phyloP scores from a whole-genome alignment of 2,329 filamentous ascomycete species.

The Aspergillus proliferans region DNA sequence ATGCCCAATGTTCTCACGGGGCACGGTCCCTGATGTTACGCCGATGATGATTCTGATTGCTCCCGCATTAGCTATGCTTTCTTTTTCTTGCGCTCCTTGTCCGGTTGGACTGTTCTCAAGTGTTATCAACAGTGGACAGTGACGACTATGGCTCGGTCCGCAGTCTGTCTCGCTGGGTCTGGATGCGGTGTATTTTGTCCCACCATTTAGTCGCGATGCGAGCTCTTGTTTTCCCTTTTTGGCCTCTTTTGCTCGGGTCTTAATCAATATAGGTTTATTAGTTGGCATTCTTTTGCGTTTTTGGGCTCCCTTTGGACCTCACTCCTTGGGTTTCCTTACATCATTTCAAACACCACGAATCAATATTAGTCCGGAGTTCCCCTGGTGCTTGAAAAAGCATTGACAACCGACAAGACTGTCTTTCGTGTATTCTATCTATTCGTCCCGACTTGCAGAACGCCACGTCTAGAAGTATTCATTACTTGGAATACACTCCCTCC shows the following conservation, averaged over 20 bases:
- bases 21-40: neutral
- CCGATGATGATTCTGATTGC: neutral
- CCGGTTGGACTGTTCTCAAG: neutral
- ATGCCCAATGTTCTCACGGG: neutral
- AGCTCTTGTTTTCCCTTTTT: neutral
- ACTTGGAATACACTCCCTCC: slow-evolving; percentile 12
- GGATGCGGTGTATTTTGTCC: no score
- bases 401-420: slow-evolving; percentile 15
- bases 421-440: slow-evolving; percentile 29
- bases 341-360: neutral
- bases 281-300: neutral
- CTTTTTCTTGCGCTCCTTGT: neutral
- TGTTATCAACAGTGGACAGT: neutral
- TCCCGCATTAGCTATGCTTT: neutral
- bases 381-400: neutral
- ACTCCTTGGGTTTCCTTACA: neutral
- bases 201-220: no score
- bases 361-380: neutral
- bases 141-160: neutral
- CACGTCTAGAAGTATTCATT: slow-evolving; percentile 12
- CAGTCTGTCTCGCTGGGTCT: neutral
- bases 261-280: neutral
- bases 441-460: slow-evolving; percentile 18
- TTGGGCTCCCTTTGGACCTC: neutral
- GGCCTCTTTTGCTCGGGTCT: neutral